Base-by-base conservation (phyloP, 176 grass and related monocot species). In the Aegilops sharonensis region DNA sequence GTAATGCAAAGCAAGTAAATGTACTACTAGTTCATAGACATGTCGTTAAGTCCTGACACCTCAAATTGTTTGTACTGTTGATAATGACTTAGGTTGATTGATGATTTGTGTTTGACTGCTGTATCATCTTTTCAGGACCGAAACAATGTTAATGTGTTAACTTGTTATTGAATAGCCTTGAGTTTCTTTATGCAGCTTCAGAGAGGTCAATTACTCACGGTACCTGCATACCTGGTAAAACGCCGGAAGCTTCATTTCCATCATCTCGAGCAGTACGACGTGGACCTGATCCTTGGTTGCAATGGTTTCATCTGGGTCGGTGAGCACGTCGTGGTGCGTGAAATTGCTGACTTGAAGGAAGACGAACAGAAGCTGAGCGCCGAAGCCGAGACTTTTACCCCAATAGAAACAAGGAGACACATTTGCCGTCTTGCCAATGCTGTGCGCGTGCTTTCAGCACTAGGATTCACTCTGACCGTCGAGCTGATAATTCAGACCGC, bases 271-370 rank as follows among this genome's bases (percentile, higher is more conserved):
- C 86, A 94, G 81, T 99, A 96, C 54, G 70, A 86, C 2, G 85
- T 94, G 0, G 94, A 96, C 83, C 72, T 99, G 65, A 96, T 99
- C 89, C 88, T 99, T 63, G 97, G 97, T 40, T 94, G 94, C 83
- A 99, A 96, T 0, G 97, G 97, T 20, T 99, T 92, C 84, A 79
- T 99, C 56, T 99, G 97, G 97, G 89, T 96, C 0, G 94, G 97
- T n/a, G 87, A 99, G 84, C 97, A 99, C 81, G 87, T 89, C 2
- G 87, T 92, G 37, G 68, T 75, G 1, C 66, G 70, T 70, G 89
- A 92, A 84, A 88, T 88, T 31, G 80, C n/a, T 72, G 81, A 31
- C 59, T 74, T 11, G 34, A 34, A 77, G 32, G 89, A 52, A 67
- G 82, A 88, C 27, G 85, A 92, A 31, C 75, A 60, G 56, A 91